Percentiles rank a stretch among this genome's conserved stretches.
Evolutionary conservation across 352 stramenopile genomes (phyloP).

Genomic region (Saprolegnia parasitica): DNA sequence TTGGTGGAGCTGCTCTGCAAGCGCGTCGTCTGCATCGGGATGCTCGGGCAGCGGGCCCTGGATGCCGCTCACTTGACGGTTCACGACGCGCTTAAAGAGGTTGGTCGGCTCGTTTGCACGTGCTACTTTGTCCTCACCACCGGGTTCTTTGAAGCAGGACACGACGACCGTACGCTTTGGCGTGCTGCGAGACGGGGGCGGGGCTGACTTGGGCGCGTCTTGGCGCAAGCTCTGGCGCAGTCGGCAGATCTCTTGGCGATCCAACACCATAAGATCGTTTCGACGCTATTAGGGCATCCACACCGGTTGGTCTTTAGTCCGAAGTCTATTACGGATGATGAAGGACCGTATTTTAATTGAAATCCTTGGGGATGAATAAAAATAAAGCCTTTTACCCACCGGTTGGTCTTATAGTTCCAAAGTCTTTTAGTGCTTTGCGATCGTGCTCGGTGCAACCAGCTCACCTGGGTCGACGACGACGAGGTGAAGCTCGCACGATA

Average conservation of each 20-base stretch:
- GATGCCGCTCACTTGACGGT: slow-evolving; percentile 1
- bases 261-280: slow-evolving; percentile 9
- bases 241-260: slow-evolving; percentile 27
- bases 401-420: too few relatives aligned
- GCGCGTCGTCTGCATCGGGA: neutral
- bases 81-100: slow-evolving; percentile 15
- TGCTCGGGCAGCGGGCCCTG: neutral
- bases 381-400: too few relatives aligned
- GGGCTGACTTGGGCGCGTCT: neutral
- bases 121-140: neutral
- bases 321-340: too few relatives aligned
- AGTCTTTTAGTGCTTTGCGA: too few relatives aligned
- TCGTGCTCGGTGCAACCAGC: too few relatives aligned
- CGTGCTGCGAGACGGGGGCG: neutral
- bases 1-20: slow-evolving; percentile 13
- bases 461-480: too few relatives aligned
- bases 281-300: neutral
- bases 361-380: too few relatives aligned
- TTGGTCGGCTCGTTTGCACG: neutral
- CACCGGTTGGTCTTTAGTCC: too few relatives aligned
- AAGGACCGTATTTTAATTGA: too few relatives aligned
- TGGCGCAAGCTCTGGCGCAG: slow-evolving; percentile 19
- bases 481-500: too few relatives aligned
- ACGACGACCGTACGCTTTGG: neutral
- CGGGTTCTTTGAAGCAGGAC: too few relatives aligned